phyloP scores from a whole-genome alignment of 2,329 filamentous ascomycete genomes.

The Xylariaceae sp. region DNA sequence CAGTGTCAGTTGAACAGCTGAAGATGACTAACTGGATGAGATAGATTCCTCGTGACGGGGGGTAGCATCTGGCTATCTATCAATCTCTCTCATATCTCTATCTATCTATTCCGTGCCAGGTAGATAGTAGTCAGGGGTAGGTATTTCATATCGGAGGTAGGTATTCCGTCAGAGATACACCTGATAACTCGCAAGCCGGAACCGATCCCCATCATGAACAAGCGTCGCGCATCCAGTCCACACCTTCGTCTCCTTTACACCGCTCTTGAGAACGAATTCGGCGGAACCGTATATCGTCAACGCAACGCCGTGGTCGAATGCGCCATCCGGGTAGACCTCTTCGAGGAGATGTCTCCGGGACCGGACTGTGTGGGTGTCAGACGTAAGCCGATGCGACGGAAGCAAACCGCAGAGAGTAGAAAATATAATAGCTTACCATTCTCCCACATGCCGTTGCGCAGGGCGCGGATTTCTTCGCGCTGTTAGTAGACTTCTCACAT shows the following conservation, averaged over 20 bases:
- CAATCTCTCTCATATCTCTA: not conserved
- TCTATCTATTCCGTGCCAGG: not conserved
- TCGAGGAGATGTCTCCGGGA: constrained; percentile 38
- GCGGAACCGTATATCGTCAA: constrained; percentile 33
- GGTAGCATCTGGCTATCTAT: not conserved
- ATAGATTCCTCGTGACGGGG: not conserved
- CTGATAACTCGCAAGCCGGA: constrained; percentile 32
- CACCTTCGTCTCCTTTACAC: constrained; percentile 20
- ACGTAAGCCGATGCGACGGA: no score
- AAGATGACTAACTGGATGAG: not conserved
- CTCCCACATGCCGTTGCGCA: constrained; percentile 36
- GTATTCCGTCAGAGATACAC: constrained; percentile 31
- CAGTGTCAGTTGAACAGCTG: not conserved
- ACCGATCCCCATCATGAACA: constrained; percentile 16
- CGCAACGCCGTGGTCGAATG: constrained; percentile 32
- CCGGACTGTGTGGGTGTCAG: constrained; percentile 25
- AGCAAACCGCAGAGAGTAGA: no score
- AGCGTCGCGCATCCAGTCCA: constrained; percentile 33
- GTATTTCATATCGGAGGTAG: not conserved
- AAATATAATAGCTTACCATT: constrained; percentile 1
- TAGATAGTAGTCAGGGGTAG: not conserved
- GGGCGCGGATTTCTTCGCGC: constrained; percentile 37
- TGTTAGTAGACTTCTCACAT: not conserved
- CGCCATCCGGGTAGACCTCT: constrained; percentile 38
- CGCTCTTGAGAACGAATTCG: constrained; percentile 22